Base-by-base conservation (phyloP, 805 yeast species). In the Candida taoyuanica region DNA sequence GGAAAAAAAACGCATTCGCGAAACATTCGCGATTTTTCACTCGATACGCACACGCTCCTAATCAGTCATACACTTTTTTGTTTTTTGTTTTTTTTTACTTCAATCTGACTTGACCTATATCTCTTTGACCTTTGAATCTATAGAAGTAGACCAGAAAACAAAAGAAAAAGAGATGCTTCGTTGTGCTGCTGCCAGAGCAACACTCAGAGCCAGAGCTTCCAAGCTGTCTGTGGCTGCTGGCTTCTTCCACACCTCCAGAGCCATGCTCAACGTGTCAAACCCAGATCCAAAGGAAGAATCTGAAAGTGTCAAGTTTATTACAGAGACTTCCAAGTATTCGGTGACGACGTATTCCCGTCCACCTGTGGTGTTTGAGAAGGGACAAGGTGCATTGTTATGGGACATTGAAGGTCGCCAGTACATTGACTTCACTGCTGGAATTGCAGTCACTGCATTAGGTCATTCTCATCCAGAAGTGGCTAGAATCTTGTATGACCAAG, bases 391-490 rank as follows among this genome's bases (percentile, higher is more conserved):
- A n/a, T 68, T 69, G 37, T 59, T 93, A 38, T 88, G 80, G 69
- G 98, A 93, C 60, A 62, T 82, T 34, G 87, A 85, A 51, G 82
- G 83, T 43, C 71, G 76, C 28, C 73, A 81, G 57, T 93, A 81
- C 55, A 71, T 93, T 35, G 98, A 93, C 58, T 91, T 93, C 63
- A 81, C 91, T 1, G 88, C 97, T 2, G 98, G 98, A 37, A 91
- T 93, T 49, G 98, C 98, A 1, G 98, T 93, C 13, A 91, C 96
- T n/a, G 81, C 85, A 1, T 67, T 93, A 46, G 98, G 98, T 3
- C 98, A 93, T 57, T 68, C 88, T 18, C 74, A 93, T 51, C 77
- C 79, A 4, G 81, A 78, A 45, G 73, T 93, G 26, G 74, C 95
- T 6, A 66, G 81, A 38, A 75, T 93, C 43, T 59, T 88, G 44